Conservation (phyloP, 2,329 filamentous ascomycete species). For the Aspergillus fumigatiaffinis region DNA sequence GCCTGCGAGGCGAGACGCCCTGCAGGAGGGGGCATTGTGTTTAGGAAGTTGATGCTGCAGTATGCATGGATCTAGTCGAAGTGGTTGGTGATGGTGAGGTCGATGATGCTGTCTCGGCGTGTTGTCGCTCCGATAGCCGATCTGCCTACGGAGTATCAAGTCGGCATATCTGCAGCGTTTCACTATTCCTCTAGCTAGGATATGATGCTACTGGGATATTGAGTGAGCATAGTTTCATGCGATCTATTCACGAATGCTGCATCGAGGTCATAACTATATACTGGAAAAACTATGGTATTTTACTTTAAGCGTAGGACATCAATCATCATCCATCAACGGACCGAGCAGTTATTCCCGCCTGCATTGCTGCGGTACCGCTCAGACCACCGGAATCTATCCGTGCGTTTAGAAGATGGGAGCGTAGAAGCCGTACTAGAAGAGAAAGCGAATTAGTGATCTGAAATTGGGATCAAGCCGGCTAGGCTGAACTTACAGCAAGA, state of each 20-base stretch:
- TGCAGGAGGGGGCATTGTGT: slow-evolving; percentile 12
- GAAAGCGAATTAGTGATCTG: not conserved
- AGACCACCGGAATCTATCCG: not conserved
- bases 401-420: slow-evolving; percentile 51
- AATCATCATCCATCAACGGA: slow-evolving; percentile 2
- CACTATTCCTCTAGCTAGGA: too few species aligned
- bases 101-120: not conserved
- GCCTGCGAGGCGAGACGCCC: slow-evolving; percentile 18
- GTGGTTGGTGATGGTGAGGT: not conserved
- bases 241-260: not conserved
- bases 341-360: not conserved
- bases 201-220: not conserved
- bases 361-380: not conserved
- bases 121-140: not conserved
- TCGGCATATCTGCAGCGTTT: not conserved
- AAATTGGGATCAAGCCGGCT: not conserved
- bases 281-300: not conserved
- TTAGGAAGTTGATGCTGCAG: not conserved
- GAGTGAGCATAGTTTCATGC: not conserved
- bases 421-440: slow-evolving; percentile 44
- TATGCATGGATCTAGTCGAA: slow-evolving; percentile 4
- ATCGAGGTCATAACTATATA: not conserved
- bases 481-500: slow-evolving; percentile 54
- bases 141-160: not conserved
- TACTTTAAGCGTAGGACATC: not conserved